phyloP scores from a whole-genome alignment of 2,329 filamentous ascomycete genomes.

The Calonectria fujianensis region DNA sequence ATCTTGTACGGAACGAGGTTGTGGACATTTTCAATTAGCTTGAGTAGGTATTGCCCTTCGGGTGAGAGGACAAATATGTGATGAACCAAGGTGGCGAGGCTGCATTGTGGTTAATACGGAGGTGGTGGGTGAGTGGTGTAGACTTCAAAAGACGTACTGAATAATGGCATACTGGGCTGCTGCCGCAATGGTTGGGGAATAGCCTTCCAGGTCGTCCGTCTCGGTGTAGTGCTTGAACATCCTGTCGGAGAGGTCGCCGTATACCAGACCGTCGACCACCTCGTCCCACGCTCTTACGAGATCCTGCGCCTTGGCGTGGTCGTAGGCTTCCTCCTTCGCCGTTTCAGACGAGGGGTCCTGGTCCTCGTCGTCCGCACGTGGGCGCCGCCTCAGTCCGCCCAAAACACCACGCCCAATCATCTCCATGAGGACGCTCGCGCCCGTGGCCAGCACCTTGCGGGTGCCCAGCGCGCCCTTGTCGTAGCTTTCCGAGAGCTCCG shows the following conservation, averaged over 20 bases:
- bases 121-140: neutral
- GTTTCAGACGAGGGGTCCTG: conserved; percentile 17
- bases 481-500: conserved; percentile 86
- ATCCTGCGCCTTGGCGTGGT: conserved; percentile 75
- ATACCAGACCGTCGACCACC: conserved; percentile 78
- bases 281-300: conserved; percentile 80
- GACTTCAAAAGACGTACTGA: conserved; percentile 71
- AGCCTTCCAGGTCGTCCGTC: conserved; percentile 78
- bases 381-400: conserved; percentile 67
- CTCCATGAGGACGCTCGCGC: conserved; percentile 81
- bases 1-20: conserved; percentile 82
- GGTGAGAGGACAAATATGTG: conserved; percentile 83
- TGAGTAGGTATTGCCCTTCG: conserved; percentile 84
- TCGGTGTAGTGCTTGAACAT: conserved; percentile 77
- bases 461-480: conserved; percentile 85
- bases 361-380: neutral
- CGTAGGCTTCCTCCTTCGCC: conserved; percentile 67
- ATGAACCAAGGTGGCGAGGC: conserved; percentile 83
- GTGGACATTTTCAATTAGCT: conserved; percentile 82
- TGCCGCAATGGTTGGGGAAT: conserved; percentile 77
- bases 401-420: conserved; percentile 80
- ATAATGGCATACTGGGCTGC: conserved; percentile 80
- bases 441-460: conserved; percentile 84
- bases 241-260: conserved; percentile 80
- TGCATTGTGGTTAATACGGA: conserved; percentile 58